Conservation (phyloP, 1,284 basidiomycete species). For the Veloboletus limbatus region DNA sequence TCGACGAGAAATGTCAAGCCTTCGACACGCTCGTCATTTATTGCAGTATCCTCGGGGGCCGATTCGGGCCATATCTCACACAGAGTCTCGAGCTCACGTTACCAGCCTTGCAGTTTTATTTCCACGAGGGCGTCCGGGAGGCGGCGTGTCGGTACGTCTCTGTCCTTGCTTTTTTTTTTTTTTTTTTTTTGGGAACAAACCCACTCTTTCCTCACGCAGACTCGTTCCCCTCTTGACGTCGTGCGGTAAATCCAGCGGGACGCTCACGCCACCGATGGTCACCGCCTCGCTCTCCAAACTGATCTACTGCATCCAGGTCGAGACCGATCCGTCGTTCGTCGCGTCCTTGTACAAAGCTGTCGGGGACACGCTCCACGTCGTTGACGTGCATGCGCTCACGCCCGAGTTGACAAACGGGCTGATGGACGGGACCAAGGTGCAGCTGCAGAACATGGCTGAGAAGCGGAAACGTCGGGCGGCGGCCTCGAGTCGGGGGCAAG, state of each 20-base stretch:
- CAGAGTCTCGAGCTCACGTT: constrained; percentile 71
- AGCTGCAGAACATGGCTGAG: constrained; percentile 65
- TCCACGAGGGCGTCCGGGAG: constrained; percentile 82
- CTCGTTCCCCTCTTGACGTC: constrained; percentile 71
- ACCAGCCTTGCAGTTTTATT: constrained; percentile 68
- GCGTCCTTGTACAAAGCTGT: constrained; percentile 77
- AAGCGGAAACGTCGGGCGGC: constrained; percentile 48
- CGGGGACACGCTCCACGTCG: constrained; percentile 61
- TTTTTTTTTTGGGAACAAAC: too few relatives aligned
- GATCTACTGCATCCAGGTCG: constrained; percentile 61
- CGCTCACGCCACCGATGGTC: constrained; percentile 69
- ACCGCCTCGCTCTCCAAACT: constrained; percentile 66
- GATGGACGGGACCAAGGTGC: constrained; percentile 65
- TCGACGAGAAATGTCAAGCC: constrained; percentile 86
- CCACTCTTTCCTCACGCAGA: too few relatives aligned
- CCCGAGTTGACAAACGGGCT: constrained; percentile 51
- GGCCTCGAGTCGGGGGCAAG: constrained; percentile 38
- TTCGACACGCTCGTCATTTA: constrained; percentile 83
- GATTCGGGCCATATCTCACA: constrained; percentile 71
- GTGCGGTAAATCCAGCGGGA: constrained; percentile 65
- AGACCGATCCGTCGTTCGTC: constrained; percentile 72
- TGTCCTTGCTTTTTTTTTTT: too few relatives aligned
- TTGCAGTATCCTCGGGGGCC: constrained; percentile 63
- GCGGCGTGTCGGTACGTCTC: constrained; percentile 47
- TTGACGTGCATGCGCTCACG: constrained; percentile 52